phyloP scores from a whole-genome alignment of 192 early-diverging fungal genomes.

The Backusella sp. region DNA sequence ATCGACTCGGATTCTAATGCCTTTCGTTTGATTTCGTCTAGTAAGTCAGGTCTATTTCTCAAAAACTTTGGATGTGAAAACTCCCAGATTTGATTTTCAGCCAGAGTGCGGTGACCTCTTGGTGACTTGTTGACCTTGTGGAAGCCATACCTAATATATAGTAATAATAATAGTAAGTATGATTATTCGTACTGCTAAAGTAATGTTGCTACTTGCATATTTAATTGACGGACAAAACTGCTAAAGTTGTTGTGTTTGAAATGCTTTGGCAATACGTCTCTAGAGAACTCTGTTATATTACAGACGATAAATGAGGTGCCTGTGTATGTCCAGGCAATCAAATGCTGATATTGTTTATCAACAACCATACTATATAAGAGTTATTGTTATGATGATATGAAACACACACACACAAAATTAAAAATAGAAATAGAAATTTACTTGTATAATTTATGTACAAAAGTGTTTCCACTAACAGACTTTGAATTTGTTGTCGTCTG shows the following conservation, averaged over 20 bases:
- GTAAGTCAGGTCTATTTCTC: conserved; percentile 68
- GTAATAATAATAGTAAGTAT: background rate
- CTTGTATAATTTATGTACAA: conserved; percentile 54
- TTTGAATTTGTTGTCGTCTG: background rate
- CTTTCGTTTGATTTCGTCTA: conserved; percentile 92
- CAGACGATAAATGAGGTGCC: conserved; percentile 89
- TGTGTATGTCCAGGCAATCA: conserved; percentile 86
- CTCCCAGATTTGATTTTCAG: conserved; percentile 91
- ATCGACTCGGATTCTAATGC: conserved; percentile 81
- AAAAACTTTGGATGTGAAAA: conserved; percentile 84
- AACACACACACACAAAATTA: background rate
- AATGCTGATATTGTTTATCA: conserved; percentile 82
- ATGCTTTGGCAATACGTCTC: conserved; percentile 86
- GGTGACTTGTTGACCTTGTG: conserved; percentile 93
- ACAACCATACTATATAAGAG: conserved; percentile 70
- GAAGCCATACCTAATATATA: conserved; percentile 79
- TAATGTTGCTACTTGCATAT: conserved; percentile 61
- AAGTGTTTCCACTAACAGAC: conserved; percentile 38
- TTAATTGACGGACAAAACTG: conserved; percentile 86
- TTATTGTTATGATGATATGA: background rate
- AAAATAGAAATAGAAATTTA: conserved; percentile 24
- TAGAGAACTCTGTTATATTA: conserved; percentile 86
- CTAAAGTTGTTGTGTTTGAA: conserved; percentile 94
- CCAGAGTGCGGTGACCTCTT: conserved; percentile 77
- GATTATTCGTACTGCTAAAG: background rate